Conservation (phyloP, 2,329 filamentous ascomycete genomes). For the Rhexocercosporidium sp. region DNA sequence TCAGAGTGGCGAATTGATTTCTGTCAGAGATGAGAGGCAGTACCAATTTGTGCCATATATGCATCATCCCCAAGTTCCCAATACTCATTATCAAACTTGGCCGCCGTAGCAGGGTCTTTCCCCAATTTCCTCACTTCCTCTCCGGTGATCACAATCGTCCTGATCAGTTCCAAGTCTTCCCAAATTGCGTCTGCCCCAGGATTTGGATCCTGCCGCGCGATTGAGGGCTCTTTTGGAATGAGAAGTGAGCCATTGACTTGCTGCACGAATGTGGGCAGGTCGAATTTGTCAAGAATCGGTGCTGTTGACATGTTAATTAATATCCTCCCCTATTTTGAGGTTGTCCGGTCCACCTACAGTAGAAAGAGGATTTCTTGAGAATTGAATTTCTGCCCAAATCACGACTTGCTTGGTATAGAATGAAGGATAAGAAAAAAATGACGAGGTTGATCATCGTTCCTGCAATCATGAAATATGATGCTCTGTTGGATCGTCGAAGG, state of each 20-base stretch:
- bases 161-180: slow-evolving; percentile 12
- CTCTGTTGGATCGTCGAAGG: not conserved
- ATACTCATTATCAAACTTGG: slow-evolving; percentile 36
- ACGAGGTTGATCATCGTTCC: not conserved
- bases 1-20: too few relatives aligned
- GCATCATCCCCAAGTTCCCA: slow-evolving; percentile 42
- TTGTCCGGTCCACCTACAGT: not conserved
- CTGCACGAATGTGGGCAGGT: not conserved
- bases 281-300: slow-evolving; percentile 9
- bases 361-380: not conserved
- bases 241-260: slow-evolving; percentile 16
- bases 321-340: not conserved
- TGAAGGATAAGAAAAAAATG: not conserved
- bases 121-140: slow-evolving; percentile 39
- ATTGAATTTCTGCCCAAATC: not conserved
- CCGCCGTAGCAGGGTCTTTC: slow-evolving; percentile 39
- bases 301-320: slow-evolving; percentile 22
- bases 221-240: not conserved
- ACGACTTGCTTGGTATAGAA: not conserved
- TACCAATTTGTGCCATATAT: slow-evolving; percentile 43
- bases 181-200: slow-evolving; percentile 23
- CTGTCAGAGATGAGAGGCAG: too few relatives aligned
- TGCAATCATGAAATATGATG: not conserved
- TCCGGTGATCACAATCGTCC: slow-evolving; percentile 32
- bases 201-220: slow-evolving; percentile 17